Conservation (phyloP, 306 rosid genomes). For the Prosopis cineraria region DNA sequence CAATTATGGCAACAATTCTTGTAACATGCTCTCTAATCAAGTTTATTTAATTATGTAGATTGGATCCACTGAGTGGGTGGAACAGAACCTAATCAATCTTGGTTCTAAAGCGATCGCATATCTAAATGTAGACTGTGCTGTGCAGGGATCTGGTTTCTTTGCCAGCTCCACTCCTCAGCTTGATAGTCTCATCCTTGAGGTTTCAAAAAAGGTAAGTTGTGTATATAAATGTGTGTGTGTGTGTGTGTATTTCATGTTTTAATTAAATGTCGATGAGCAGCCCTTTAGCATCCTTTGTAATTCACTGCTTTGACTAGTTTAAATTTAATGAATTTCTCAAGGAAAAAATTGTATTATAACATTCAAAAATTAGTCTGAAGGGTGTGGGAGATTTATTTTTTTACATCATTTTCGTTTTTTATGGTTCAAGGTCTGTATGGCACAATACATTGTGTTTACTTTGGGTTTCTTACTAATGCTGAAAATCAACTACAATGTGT, state of each 20-base stretch:
- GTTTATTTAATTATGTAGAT: slow-evolving; percentile 52
- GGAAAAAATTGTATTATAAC: neutral
- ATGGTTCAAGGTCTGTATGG: neutral
- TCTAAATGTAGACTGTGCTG: slow-evolving; percentile 97
- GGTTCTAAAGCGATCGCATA: slow-evolving; percentile 84
- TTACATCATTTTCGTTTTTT: neutral
- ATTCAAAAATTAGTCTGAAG: neutral
- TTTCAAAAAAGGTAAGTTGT: slow-evolving; percentile 62
- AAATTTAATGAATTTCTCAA: neutral
- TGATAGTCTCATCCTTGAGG: slow-evolving; percentile 76
- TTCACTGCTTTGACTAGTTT: neutral
- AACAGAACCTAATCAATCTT: slow-evolving; percentile 80
- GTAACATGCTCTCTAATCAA: slow-evolving; percentile 32
- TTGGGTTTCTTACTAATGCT: slow-evolving; percentile 26
- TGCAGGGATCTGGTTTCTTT: slow-evolving; percentile 86
- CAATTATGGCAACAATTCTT: slow-evolving; percentile 19
- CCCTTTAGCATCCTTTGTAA: neutral
- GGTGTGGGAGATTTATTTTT: neutral
- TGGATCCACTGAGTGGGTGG: slow-evolving; percentile 99
- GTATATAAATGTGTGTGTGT: neutral
- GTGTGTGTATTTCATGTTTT: neutral
- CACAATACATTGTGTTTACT: slow-evolving; percentile 12
- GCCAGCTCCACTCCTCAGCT: slow-evolving; percentile 93
- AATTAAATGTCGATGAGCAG: neutral
- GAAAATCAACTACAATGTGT: slow-evolving; percentile 22